Evolutionary conservation across 2,329 filamentous ascomycete genomes (phyloP).

Genomic region (Nectriaceae sp.): DNA sequence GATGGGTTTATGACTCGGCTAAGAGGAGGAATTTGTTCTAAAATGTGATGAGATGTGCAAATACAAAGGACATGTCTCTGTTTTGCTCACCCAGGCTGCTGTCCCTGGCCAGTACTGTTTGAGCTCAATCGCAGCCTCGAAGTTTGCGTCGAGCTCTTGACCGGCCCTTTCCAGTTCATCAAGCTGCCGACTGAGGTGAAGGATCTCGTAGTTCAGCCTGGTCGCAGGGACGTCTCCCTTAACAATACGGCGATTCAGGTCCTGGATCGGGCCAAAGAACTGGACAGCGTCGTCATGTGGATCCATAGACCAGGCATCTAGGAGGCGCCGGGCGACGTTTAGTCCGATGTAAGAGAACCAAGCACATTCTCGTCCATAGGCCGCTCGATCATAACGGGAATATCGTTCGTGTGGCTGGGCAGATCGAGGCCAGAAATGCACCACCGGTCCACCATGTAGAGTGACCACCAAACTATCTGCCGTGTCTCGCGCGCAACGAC

Average conservation of each 20-base stretch:
- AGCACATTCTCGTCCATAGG: constrained; percentile 32
- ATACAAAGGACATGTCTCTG: background rate
- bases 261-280: constrained; percentile 34
- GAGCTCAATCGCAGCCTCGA: constrained; percentile 19
- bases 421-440: constrained; percentile 17
- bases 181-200: constrained; percentile 8
- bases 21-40: constrained; percentile 19
- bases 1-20: no score
- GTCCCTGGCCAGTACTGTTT: constrained; percentile 17
- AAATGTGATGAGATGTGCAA: constrained; percentile 12
- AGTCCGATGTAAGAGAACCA: constrained; percentile 9
- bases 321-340: background rate
- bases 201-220: constrained; percentile 18
- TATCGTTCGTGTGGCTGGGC: constrained; percentile 11
- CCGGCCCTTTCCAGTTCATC: constrained; percentile 9
- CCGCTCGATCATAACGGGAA: constrained; percentile 3
- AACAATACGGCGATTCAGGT: constrained; percentile 32
- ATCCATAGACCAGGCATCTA: constrained; percentile 36
- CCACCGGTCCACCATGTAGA: constrained; percentile 22
- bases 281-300: constrained; percentile 35
- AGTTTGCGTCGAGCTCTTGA: constrained; percentile 16
- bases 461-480: no score
- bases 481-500: no score
- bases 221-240: constrained; percentile 7
- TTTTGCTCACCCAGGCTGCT: constrained; percentile 6